Evolutionary conservation across 2,329 filamentous ascomycete genomes (phyloP), one percentile per base, ranked within the genome.

Genomic region (Mycosphaerella sp.): DNA sequence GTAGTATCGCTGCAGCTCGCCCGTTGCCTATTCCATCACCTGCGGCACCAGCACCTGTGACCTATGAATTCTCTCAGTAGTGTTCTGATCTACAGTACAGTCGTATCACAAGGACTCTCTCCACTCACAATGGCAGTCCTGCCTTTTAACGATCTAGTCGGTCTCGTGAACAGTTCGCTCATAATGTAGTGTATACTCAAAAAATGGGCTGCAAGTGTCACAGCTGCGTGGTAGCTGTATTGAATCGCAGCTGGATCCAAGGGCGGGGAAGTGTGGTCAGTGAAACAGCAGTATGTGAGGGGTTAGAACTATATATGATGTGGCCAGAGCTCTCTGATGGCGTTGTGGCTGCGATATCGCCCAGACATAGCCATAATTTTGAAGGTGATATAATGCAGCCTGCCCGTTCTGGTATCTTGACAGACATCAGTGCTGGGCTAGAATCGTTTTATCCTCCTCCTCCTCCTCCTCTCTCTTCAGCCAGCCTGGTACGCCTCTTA

Each of bases 11-110:
- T 51, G 78, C 77, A 0, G 76, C 81, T 36, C 77, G 75, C 0
- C 80, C 81, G 59, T 84, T 85, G 4, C 81, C 81, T 43, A 84
- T 80, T 0, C 80, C 81, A 40, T 80, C 76, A 31, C 75, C 78
- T 23, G 72, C 68, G 50, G 76, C 78, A 12, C 81, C 80, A 11
- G 81, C 80, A n/a, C 80, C 80, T 0, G 80, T 82, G 29, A 83
- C 76, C 48, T 51, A 34, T 36, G 12, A n/a, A 10, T 36, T 3
- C 3, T 36, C 12, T 36, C 12, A 36, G 34, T 36, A 36, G 34
- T 9, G 3, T n/a, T n/a, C 34, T 9, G 9, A n/a, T n/a, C 26
- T 26, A 26, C 12, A 36, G 34, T 36, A 10, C 12, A 10, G 14
- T 1, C 1, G 14, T n/a, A 17, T 17, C 34, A n/a, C 12, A 36